Conservation (phyloP, 352 stramenopile genomes). For the Phytopythium kandeliae region DNA sequence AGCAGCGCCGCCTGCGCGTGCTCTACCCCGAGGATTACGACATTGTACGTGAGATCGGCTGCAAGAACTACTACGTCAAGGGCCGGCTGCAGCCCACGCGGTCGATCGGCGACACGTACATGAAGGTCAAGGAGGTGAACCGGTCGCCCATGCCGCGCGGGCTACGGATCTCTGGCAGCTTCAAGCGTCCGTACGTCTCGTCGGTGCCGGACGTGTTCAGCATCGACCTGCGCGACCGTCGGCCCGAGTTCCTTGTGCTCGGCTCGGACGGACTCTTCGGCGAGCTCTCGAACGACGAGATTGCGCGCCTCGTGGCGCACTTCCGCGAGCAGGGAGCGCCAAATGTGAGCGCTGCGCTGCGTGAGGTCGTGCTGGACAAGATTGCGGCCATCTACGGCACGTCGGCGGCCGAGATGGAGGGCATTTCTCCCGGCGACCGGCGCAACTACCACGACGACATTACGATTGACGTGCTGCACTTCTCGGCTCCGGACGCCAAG, state of each 20-base stretch:
- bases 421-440: slow-evolving; percentile 48
- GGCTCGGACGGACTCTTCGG: slow-evolving; percentile 59
- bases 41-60: slow-evolving; percentile 64
- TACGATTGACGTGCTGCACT: slow-evolving; percentile 67
- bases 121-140: slow-evolving; percentile 76
- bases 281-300: slow-evolving; percentile 60
- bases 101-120: slow-evolving; percentile 65
- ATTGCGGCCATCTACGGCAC: slow-evolving; percentile 55
- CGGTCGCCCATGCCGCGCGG: slow-evolving; percentile 49
- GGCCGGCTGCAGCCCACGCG: slow-evolving; percentile 60
- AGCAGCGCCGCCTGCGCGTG: slow-evolving; percentile 47
- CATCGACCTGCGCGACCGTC: slow-evolving; percentile 38
- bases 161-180: slow-evolving; percentile 47
- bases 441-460: slow-evolving; percentile 72
- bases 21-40: slow-evolving; percentile 61
- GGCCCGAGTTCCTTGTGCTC: slow-evolving; percentile 56
- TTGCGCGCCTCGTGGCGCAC: slow-evolving; percentile 35
- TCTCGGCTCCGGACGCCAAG: slow-evolving; percentile 24
- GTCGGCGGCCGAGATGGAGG: slow-evolving; percentile 33
- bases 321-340: slow-evolving; percentile 42
- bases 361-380: slow-evolving; percentile 37
- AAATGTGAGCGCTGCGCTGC: slow-evolving; percentile 52
- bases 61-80: slow-evolving; percentile 66
- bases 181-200: slow-evolving; percentile 58
- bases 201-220: slow-evolving; percentile 65